These are phyloP conservation scores for Ustilago bromivora DNA, from an alignment of 1,284 basidiomycete genomes.

Conservation along the genomic window DNA sequence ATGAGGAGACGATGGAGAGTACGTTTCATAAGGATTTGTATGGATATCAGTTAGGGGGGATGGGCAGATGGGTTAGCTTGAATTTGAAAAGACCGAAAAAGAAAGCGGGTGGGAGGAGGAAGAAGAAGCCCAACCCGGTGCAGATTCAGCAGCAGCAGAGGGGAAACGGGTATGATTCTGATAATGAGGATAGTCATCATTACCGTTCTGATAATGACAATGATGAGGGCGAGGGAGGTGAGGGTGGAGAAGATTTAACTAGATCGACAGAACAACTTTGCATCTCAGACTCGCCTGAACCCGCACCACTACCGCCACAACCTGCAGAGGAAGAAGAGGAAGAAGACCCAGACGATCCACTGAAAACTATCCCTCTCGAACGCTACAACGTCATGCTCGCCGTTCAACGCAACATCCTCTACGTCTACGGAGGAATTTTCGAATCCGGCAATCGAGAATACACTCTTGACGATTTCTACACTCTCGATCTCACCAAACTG, in stretches of 20 bases:
- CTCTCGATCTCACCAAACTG: constrained; percentile 66
- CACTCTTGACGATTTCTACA: constrained; percentile 69
- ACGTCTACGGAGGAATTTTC: constrained; percentile 67
- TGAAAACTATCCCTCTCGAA: constrained; percentile 77
- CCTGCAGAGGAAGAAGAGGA: constrained; percentile 67
- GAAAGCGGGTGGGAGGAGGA: constrained; percentile 72
- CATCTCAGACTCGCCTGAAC: constrained; percentile 22
- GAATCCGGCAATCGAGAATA: constrained; percentile 67
- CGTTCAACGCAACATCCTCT: constrained; percentile 80
- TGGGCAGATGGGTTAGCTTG: constrained; percentile 84
- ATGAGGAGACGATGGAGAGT: constrained; percentile 83
- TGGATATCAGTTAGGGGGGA: constrained; percentile 82
- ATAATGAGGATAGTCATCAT: constrained; percentile 35
- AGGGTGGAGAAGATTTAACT: constrained; percentile 20
- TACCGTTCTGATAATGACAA: constrained; percentile 35
- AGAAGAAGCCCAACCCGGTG: constrained; percentile 73
- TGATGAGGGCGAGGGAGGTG: background rate
- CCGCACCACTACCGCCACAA: constrained; percentile 5
- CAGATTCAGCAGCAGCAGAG: constrained; percentile 29
- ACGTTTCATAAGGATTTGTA: constrained; percentile 66
- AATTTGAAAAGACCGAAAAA: constrained; percentile 75
- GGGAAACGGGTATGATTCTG: constrained; percentile 39
- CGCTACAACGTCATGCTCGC: constrained; percentile 95
- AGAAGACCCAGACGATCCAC: constrained; percentile 79
- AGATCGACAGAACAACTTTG: constrained; percentile 32